Evolutionary conservation across 202 grass and related monocot genomes (phyloP).

Genomic region (Carex arenaria): DNA sequence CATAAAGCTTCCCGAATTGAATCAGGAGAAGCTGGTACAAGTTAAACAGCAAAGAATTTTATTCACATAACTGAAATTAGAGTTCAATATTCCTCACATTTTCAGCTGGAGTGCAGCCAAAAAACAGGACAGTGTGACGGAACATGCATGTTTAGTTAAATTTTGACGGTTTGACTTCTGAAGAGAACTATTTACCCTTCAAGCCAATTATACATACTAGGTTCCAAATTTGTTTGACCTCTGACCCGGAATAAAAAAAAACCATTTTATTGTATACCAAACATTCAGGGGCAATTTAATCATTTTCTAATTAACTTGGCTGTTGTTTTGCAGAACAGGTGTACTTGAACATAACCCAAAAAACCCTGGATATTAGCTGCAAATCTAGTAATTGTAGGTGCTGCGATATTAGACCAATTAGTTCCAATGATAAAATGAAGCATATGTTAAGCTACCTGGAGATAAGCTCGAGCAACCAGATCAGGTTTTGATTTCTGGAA

Average conservation of each 20-base stretch:
- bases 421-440: not conserved
- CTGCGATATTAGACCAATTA: not conserved
- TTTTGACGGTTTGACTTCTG: not conserved
- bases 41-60: slow-evolving; percentile 10
- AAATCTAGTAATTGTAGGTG: not conserved
- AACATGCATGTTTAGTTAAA: not conserved
- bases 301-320: not conserved
- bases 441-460: slow-evolving; percentile 52
- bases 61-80: slow-evolving; percentile 13
- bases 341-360: not conserved
- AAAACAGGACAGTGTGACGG: not conserved
- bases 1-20: slow-evolving; percentile 89
- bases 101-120: not conserved
- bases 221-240: not conserved
- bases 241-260: not conserved
- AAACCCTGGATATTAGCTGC: not conserved
- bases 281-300: not conserved
- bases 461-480: slow-evolving; percentile 87
- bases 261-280: not conserved
- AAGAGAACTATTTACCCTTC: not conserved
- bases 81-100: not conserved
- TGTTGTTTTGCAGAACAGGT: not conserved
- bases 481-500: slow-evolving; percentile 91
- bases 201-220: not conserved
- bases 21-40: slow-evolving; percentile 67